Evolutionary conservation across 73 alveolate genomes (phyloP).

Genomic region (Tetrahymena borealis): DNA sequence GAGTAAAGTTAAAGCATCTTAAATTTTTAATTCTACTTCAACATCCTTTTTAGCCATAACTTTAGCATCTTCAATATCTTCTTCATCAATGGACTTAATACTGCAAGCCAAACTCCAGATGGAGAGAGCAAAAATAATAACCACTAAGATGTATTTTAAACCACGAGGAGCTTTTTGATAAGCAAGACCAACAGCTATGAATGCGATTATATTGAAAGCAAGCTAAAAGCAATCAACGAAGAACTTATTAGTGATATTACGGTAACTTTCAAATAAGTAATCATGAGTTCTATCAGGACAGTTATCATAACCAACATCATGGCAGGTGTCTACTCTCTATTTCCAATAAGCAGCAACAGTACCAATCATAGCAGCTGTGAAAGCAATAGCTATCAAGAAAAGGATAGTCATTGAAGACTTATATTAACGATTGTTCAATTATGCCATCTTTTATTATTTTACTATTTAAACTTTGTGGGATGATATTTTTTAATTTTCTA

Average conservation of each 20-base stretch:
- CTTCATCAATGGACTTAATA: not conserved
- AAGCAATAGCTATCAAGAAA: not conserved
- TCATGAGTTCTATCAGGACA: not conserved
- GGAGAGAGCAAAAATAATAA: not conserved
- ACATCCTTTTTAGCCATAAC: too few species aligned
- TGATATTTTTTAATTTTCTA: not conserved
- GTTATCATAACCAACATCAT: not conserved
- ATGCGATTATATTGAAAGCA: not conserved
- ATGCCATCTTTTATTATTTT: not conserved
- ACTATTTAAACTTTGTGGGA: not conserved
- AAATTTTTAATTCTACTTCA: not conserved
- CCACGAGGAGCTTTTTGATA: not conserved
- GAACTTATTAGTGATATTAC: not conserved
- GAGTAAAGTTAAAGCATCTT: too few species aligned
- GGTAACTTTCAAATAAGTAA: not conserved
- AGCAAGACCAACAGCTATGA: not conserved
- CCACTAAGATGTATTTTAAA: not conserved
- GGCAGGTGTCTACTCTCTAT: not conserved
- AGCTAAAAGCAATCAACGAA: not conserved
- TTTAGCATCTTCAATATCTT: not conserved
- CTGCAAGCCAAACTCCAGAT: not conserved
- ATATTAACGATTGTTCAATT: not conserved
- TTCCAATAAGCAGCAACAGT: not conserved
- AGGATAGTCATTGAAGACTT: not conserved
- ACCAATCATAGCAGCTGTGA: not conserved